Evolutionary conservation across 1,284 basidiomycete species (phyloP), one percentile per base, ranked within the genome.

Genomic region (Retiboletus flavoniger): DNA sequence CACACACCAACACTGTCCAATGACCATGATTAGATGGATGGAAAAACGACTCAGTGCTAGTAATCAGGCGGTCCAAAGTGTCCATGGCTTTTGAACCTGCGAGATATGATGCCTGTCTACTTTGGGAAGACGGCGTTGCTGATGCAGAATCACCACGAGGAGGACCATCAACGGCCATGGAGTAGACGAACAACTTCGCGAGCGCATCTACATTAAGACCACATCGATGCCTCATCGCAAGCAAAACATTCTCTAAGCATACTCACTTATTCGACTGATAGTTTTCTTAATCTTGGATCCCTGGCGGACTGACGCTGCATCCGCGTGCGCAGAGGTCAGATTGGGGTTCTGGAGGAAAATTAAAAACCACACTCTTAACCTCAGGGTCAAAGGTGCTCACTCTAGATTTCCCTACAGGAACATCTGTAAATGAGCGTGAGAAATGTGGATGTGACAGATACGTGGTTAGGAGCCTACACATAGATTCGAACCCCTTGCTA

Each of bases 31-130:
- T 91, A 3, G 91, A 90, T 5, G 93, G 93, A 70, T 97, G 94
- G 71, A 96, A 97, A 75, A 89, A 95, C 0, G 86, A 89, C 69
- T 99, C 97, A 7, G 91, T 93, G 58, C 93, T 95, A 13, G 93
- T 96, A 53, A 99, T 84, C 42, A 99, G 77, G 62, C 87, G 87
- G 60, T 93, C 89, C 26, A 99, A 77, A 24, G 93, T 89, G 62
- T 97, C 93, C 56, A 99, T 78, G 16, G 95, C 93, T 66, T 84
- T 90, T 5, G 90, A 95, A 8, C 97, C 96, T 0, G 85, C 95
- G 31, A 94, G 75, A 71, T 84, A 95, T 29, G 80, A 85, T 66
- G 60, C 28, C 63, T 67, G 58, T 65, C 71, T 75, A 9, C 80
- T 82, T 11, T 85, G 86, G 4, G 82, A 77, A 35, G 81, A 66